phyloP scores from a whole-genome alignment of 805 yeast species.

The Isabelozyma rhagii region DNA sequence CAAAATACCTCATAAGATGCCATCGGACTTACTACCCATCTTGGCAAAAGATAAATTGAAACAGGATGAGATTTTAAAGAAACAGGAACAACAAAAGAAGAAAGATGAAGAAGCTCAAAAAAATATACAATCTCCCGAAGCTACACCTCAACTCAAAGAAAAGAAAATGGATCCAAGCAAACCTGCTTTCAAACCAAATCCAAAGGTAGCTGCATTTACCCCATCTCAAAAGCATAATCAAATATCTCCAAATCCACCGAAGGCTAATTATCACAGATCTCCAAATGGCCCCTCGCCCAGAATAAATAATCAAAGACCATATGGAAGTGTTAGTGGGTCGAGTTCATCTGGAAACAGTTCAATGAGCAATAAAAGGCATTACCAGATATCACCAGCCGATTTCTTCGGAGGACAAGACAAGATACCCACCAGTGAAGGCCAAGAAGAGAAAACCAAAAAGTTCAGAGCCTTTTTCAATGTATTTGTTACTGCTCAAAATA shows the following conservation, averaged over 20 bases:
- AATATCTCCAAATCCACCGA: slow-evolving; percentile 25
- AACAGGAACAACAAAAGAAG: slow-evolving; percentile 18
- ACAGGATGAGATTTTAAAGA: slow-evolving; percentile 57
- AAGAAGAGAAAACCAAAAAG: slow-evolving; percentile 29
- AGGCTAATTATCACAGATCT: slow-evolving; percentile 17
- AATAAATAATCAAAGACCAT: slow-evolving; percentile 28
- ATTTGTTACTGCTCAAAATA: slow-evolving; percentile 44
- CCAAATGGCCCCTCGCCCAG: slow-evolving; percentile 35
- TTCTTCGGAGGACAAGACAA: slow-evolving; percentile 39
- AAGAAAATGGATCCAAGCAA: slow-evolving; percentile 56
- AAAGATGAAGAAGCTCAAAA: slow-evolving; percentile 4
- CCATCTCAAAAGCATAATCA: slow-evolving; percentile 37
- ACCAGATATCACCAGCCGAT: slow-evolving; percentile 38
- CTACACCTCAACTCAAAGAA: slow-evolving; percentile 18
- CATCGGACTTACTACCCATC: slow-evolving; percentile 67
- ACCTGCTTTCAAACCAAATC: slow-evolving; percentile 67
- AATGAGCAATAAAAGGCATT: slow-evolving; percentile 24
- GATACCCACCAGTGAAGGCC: slow-evolving; percentile 37
- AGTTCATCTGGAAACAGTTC: slow-evolving; percentile 8
- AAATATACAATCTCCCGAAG: slow-evolving; percentile 1
- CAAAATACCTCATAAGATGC: slow-evolving; percentile 61
- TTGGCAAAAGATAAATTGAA: slow-evolving; percentile 64
- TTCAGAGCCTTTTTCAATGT: slow-evolving; percentile 50
- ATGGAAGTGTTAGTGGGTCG: slow-evolving; percentile 16
- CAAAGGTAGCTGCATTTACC: slow-evolving; percentile 64